Evolutionary conservation across 495 filamentous ascomycete genomes (phyloP).

Genomic region (Neurospora pannonica): DNA sequence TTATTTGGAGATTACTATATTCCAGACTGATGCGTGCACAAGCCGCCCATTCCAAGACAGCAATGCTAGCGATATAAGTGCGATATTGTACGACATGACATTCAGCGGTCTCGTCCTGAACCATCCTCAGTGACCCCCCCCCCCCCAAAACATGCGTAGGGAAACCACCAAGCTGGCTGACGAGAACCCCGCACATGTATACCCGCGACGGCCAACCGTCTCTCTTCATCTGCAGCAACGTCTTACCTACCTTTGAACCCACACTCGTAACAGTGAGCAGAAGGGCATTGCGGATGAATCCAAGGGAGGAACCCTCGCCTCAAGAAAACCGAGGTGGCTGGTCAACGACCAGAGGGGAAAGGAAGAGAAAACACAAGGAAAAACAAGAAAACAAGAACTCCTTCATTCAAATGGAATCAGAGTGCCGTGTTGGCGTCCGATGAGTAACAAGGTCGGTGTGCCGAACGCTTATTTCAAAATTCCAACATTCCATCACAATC

Average conservation of each 20-base stretch:
- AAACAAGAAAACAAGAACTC: conserved; percentile 14
- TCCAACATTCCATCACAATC: conserved; percentile 51
- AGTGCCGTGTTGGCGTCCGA: conserved; percentile 98
- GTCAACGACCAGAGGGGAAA: neutral
- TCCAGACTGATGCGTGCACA: neutral
- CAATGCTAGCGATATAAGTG: neutral
- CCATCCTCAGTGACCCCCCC: neutral
- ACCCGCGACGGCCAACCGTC: neutral
- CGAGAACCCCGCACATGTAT: neutral
- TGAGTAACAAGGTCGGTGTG: conserved; percentile 93
- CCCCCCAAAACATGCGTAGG: neutral
- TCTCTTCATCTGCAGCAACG: neutral
- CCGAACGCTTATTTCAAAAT: conserved; percentile 98
- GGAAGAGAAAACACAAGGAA: neutral
- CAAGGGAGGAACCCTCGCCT: neutral
- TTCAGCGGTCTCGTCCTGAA: neutral
- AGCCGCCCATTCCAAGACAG: neutral
- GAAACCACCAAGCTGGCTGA: neutral
- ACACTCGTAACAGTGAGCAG: neutral
- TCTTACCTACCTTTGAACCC: neutral
- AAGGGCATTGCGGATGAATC: neutral
- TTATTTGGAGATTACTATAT: neutral
- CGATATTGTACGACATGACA: neutral
- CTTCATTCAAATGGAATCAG: conserved; percentile 53
- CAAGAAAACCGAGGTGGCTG: neutral